A percentile compares a stretch with the other conserved stretches of the same genome.
Conservation (phyloP, 2,329 filamentous ascomycete genomes). For the Alternaria atra region DNA sequence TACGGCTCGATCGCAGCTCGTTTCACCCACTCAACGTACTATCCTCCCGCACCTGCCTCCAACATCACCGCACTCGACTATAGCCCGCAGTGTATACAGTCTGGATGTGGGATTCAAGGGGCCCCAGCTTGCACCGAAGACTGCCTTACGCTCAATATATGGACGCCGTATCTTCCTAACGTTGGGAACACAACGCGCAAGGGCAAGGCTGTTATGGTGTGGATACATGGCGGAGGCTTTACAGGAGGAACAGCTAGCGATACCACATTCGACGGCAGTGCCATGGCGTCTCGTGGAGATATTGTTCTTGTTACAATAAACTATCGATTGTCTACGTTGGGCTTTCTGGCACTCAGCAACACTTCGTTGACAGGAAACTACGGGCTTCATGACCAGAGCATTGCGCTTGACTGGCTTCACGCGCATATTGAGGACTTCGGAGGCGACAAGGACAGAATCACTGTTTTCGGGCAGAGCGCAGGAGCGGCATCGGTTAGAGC, state of each 20-base stretch:
- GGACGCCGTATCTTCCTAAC: slow-evolving; percentile 52
- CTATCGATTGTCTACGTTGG: slow-evolving; percentile 52
- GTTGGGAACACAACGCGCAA: slow-evolving; percentile 15
- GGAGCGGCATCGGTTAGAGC: slow-evolving; percentile 55
- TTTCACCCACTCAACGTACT: slow-evolving; percentile 58
- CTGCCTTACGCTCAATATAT: slow-evolving; percentile 56
- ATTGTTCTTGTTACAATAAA: slow-evolving; percentile 57
- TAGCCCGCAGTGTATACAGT: slow-evolving; percentile 55
- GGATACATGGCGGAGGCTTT: slow-evolving; percentile 58
- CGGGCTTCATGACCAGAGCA: slow-evolving; percentile 60
- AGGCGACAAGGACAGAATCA: slow-evolving; percentile 48
- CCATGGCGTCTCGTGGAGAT: slow-evolving; percentile 57
- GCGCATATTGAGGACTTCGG: slow-evolving; percentile 51
- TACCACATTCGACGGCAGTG: slow-evolving; percentile 57
- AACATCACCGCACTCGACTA: slow-evolving; percentile 50
- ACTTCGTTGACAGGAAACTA: slow-evolving; percentile 60
- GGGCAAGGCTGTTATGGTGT: slow-evolving; percentile 59
- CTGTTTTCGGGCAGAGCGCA: slow-evolving; percentile 51
- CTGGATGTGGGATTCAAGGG: slow-evolving; percentile 29
- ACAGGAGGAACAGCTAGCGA: slow-evolving; percentile 55
- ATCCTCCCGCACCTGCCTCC: slow-evolving; percentile 26
- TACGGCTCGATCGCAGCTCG: slow-evolving; percentile 58
- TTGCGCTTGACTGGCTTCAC: slow-evolving; percentile 61
- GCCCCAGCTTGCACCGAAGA: slow-evolving; percentile 51
- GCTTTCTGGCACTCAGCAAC: slow-evolving; percentile 50